Base-by-base conservation (phyloP, 768 basidiomycete species). In the Nidularia sp. region DNA sequence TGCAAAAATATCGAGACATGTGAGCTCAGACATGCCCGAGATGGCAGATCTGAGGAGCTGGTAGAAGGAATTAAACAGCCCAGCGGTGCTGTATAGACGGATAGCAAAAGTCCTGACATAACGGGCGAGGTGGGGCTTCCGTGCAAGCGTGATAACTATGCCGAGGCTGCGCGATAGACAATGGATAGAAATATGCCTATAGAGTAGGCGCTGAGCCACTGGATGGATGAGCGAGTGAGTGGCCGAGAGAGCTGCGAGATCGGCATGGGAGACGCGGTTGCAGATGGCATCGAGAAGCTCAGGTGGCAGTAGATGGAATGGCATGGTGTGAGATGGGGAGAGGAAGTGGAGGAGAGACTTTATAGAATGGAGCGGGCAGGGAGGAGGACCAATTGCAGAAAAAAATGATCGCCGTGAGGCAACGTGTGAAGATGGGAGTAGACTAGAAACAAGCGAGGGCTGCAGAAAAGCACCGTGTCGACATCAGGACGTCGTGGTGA, bases 81-180 rank as follows among this genome's bases (percentile, higher is more conserved):
- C 62, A 22, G 70, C 57, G 49, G 60, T 58, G 47, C 76, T 62
- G 64, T 73, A 72, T 51, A 85, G 56, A 53, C 76, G 74, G 60
- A 90, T 63, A 58, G 80, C 66, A 58, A 90, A 83, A 32, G 75
- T 70, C 59, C 84, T 78, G 49, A 91, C 89, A 62, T 76, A 70
- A 55, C 67, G 71, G 0, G 87, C 86, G 60, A 90, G 64, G 50
- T 69, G 67, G n/a, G 82, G 80, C 22, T 71, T 77, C 18, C 61
- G 61, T 7, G 86, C 82, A 54, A 90, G 81, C 50, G 83, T 80
- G 55, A 66, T 53, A 51, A 87, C 68, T 62, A 81, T 70, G 56
- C 65, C 48, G 53, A 81, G 73, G 56, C 80, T 81, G 58, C 64
- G 69, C 3, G 74, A 67, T 54, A 66, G 59, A 5, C 72, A 58